Evolutionary conservation across 805 yeast genomes (phyloP), one percentile per base, ranked within the genome.

Genomic region (Dipodascopsis tothii): DNA sequence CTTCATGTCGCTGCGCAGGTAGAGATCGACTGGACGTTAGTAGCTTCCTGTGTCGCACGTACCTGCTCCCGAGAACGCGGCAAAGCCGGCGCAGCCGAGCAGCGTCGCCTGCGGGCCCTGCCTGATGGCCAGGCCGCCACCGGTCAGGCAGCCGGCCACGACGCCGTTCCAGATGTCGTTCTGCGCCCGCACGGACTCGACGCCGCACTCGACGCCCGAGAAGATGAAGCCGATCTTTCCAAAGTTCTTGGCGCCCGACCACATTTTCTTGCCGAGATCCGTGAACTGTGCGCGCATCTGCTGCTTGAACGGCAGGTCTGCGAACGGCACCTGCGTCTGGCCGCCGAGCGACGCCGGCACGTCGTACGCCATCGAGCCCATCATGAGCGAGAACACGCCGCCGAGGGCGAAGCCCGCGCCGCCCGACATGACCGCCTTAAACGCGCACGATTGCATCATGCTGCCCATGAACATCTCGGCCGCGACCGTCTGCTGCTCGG

Each of bases 1-100:
- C 3, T 80, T 79, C 60, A 80, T 74, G 54, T 87, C 96, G 56
- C 84, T 78, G 55, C 88, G 75, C 81, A 88, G 73, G 57, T 88
- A 88, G 53, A 83, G 61, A 60, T 88, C 96, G 46, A 88, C 67
- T 34, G 28, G 21, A 25, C 14, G 4, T 14, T 27, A 1, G 33
- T 3, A 19, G 11, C 27, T 36, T n/a, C 30, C 19, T n/a, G 39
- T 32, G 14, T 40, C 11, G 7, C 21, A 45, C 52, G 17, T 41
- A 50, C 55, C 77, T 4, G 94, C 95, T 3, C 86, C 80, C 44
- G 94, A 81, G 63, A 92, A 92, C 5, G 92, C 95, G 2, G 97
- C 96, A 68, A 92, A 92, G 5, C 96, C 98, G 21, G 94, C 96
- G 71, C 97, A 92, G 1, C 98, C 98, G 46, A 88, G 62, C 21